Evolutionary conservation across 176 grass and related monocot genomes (phyloP), one percentile per base, ranked within the genome.

Genomic region (Ampelocalamus luodianensis): DNA sequence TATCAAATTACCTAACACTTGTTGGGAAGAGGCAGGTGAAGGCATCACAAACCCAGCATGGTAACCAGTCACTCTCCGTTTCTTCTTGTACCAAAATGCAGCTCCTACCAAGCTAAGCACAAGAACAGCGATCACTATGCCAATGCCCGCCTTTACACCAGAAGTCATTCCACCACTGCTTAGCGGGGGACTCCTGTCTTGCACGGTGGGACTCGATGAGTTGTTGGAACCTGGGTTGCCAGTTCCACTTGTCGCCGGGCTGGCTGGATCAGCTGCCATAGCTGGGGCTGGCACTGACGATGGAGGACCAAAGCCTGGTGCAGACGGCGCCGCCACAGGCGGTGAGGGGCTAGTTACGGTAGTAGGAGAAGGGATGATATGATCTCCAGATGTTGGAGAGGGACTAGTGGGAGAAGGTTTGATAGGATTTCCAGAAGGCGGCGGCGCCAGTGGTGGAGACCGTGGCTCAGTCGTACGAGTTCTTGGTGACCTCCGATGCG

Each of bases 81-180:
- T 98, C 81, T 92, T 95, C 43, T 85, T 86, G 73, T 92, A 91
- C 89, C 85, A 99, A 22, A 94, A 63, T 53, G 77, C 86, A 14
- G 81, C 51, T 37, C 82, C 88, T 66, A 92, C 40, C 39, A 96
- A 85, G 55, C 93, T 94, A 71, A 93, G 81, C 22, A 96, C 59
- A 68, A 92, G 74, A 79, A 99, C 65, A 16, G 71, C 70, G 0
- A 72, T 9, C 0, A 91, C 38, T 9, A 92, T 65, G 0, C 87
- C 93, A 17, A 96, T 92, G 46, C 91, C 78, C 2, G 79, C 90
- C 42, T 85, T 70, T 72, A 77, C n/a, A 50, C 93, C 88, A 6
- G 84, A 32, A 23, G 68, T 82, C 24, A 86, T 10, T 10, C 91
- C 81, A 26, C 71, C 44, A 74, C 65, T 60, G 16, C 8, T 38